Base-by-base conservation (phyloP, 495 filamentous ascomycete genomes). In the Podospora conica region DNA sequence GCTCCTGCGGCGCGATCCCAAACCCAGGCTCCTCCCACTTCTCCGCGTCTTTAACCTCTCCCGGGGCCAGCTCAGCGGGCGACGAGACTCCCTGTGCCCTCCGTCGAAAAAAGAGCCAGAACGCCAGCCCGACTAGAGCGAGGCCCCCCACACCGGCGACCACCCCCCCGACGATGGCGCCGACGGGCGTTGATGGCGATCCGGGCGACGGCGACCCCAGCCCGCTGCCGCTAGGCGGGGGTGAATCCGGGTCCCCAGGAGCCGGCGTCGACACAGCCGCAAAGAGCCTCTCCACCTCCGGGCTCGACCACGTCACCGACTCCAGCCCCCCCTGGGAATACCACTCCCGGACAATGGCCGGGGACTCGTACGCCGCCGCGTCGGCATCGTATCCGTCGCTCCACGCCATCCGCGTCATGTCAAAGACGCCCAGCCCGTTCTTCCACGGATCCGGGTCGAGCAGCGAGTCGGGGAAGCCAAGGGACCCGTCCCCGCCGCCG, bases 351-450 rank as follows among this genome's bases (percentile, higher is more conserved):
- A 79, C 76, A 1, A 66, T 58, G 15, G 62, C 60, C 20, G 78
- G 77, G 5, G 64, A 76, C 53, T 74, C 72, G 58, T 81, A 81
- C 20, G 66, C 61, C 11, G 65, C 66, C 11, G 78, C 79, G 48
- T 75, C 62, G 2, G 77, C 69, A 23, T 77, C 64, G 65, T 80
- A 81, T 8, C 66, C 68, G 65, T 75, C 66, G 22, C 24, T 71
- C 78, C 79, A 80, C 58, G 62, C 60, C 69, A 79, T 66, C 29
- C 69, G 68, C 10, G 70, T 75, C 71, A 80, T 70, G 60, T 81
- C 78, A 66, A 77, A 78, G 22, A 81, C 69, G 8, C 78, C 78
- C 24, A 81, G 66, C 1, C 78, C 77, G n/a, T 79, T 71, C 40
- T 63, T 70, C 77, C 78, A 80, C 6, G 79, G 79, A 65, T 81